Evolutionary conservation across 2,329 filamentous ascomycete species (phyloP), one percentile per base, ranked within the genome.

Genomic region (Cylindrodendrum hubeiense): DNA sequence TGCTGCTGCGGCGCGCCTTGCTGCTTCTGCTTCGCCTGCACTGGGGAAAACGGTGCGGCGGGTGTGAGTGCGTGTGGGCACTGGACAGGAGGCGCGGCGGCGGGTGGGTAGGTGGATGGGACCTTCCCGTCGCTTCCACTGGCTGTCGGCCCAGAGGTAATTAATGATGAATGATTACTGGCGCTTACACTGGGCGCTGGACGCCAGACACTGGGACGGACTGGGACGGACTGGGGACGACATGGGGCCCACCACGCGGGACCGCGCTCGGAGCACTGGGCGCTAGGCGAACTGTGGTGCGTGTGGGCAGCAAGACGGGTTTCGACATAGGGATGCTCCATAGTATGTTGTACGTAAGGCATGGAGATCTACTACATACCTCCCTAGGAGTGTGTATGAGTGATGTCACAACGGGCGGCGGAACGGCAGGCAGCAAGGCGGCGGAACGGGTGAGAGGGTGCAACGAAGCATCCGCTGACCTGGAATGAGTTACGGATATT

Each of bases 1-100:
- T 57, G 55, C 51, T 61, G 51, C 55, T 24, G 50, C 58, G 58
- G 51, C 44, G 51, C 60, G 52, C 52, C 59, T 62, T 60, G 21
- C 56, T 60, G 37, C 56, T 60, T 60, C 56, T 60, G 56, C 21
- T 60, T 55, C 44, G 59, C 59, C 59, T 50, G 43, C 43, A 34
- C 51, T 57, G 60, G 53, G 60, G 50, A 33, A 50, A 56, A 44
- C 26, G 44, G 55, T 54, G 60, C 60, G 43, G 54, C 60, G 60
- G 44, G 46, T 60, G 44, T 21, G 47, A 19, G 56, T 57, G 54
- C 34, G 51, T 54, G 51, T n/a, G 15, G 13, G 37, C 28, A 50
- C 34, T n/a, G 15, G 13, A 22, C 28, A 50, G 26, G 47, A 34
- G 28, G 54, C 43, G 54, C 44, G 28, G 13, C 26, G 21, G 37